phyloP scores from a whole-genome alignment of 768 basidiomycete genomes.

The Pholiota microspora region DNA sequence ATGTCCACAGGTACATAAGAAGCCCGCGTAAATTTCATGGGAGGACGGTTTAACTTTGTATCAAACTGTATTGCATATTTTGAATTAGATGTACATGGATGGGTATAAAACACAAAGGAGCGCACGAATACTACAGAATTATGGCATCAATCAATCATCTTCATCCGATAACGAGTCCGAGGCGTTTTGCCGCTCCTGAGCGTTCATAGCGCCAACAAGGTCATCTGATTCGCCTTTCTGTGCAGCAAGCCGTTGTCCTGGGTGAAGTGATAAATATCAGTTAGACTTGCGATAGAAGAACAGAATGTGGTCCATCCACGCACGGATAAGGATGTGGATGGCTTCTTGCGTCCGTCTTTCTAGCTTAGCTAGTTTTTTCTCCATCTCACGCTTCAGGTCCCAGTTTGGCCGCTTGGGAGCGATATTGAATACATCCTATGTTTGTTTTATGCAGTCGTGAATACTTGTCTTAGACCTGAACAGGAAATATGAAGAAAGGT shows the following conservation, averaged over 20 bases:
- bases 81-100: slow-evolving; percentile 12
- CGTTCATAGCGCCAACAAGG: slow-evolving; percentile 80
- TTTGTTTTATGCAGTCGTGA: slow-evolving; percentile 26
- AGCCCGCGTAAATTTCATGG: background rate
- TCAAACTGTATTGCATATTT: slow-evolving; percentile 5
- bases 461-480: background rate
- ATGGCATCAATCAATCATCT: slow-evolving; percentile 35
- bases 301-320: slow-evolving; percentile 28
- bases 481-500: slow-evolving; percentile 12
- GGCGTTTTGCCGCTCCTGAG: slow-evolving; percentile 58
- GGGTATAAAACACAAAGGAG: slow-evolving; percentile 16
- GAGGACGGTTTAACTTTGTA: slow-evolving; percentile 1
- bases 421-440: slow-evolving; percentile 92
- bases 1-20: background rate
- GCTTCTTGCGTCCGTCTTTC: slow-evolving; percentile 91
- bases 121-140: slow-evolving; percentile 7
- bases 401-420: slow-evolving; percentile 96
- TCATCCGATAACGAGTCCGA: slow-evolving; percentile 59
- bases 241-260: slow-evolving; percentile 77
- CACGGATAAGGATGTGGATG: slow-evolving; percentile 90
- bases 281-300: background rate
- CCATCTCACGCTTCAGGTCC: slow-evolving; percentile 93
- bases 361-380: slow-evolving; percentile 85
- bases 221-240: slow-evolving; percentile 82
- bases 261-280: slow-evolving; percentile 2